Evolutionary conservation across 2,329 filamentous ascomycete genomes (phyloP).

Genomic region (Venturia oleaginea): DNA sequence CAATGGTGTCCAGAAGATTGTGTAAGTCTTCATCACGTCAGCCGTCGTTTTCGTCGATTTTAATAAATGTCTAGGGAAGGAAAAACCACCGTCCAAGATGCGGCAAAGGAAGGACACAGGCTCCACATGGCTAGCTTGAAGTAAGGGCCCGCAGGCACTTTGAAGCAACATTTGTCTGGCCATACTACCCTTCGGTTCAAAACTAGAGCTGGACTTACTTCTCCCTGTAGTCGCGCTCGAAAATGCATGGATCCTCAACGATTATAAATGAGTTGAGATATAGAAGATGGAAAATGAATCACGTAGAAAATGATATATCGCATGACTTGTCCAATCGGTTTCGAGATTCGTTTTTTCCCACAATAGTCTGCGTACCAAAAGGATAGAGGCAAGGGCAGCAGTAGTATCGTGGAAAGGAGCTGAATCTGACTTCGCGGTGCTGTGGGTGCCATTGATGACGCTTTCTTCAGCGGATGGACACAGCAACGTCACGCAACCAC

Average conservation of each 20-base stretch:
- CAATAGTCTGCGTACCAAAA: no score
- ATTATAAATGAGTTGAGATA: not conserved
- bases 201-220: not conserved
- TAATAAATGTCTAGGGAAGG: conserved; percentile 43
- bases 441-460: no score
- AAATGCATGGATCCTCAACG: not conserved
- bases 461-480: no score
- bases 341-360: no score
- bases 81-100: conserved; percentile 59
- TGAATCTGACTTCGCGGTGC: no score
- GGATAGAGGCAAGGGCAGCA: no score
- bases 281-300: not conserved
- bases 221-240: not conserved
- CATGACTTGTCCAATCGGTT: no score
- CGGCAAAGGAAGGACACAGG: conserved; percentile 47
- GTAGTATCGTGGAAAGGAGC: no score
- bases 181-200: not conserved
- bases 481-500: no score
- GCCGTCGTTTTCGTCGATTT: not conserved
- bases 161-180: not conserved
- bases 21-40: conserved; percentile 23
- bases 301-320: no score
- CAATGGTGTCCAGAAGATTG: conserved; percentile 65
- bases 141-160: not conserved
- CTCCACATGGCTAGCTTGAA: conserved; percentile 34